phyloP scores from a whole-genome alignment of 148 eudicot genomes.

The Salicornia ramosissima region DNA sequence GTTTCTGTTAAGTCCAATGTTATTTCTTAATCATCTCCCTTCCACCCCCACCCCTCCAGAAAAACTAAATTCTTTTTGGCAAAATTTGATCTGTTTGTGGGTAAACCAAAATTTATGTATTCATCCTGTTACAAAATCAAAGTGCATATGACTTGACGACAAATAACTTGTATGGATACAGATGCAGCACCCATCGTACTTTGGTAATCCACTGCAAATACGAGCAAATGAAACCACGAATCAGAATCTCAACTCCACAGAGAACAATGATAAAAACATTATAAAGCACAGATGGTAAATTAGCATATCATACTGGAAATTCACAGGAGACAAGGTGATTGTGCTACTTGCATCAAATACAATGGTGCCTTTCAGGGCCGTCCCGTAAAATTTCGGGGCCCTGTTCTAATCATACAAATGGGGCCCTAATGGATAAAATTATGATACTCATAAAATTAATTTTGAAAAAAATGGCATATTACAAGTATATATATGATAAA shows the following conservation, averaged over 20 bases:
- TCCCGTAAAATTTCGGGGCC: too few species aligned
- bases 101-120: neutral
- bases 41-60: neutral
- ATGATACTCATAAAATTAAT: too few species aligned
- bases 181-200: conserved; percentile 95
- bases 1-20: conserved; percentile 41
- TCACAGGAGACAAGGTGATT: conserved; percentile 82
- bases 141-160: neutral
- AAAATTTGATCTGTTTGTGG: neutral
- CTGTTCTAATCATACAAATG: too few species aligned
- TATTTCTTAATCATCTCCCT: conserved; percentile 2
- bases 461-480: too few species aligned
- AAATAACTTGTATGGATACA: conserved; percentile 58
- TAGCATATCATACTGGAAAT: conserved; percentile 79
- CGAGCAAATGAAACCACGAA: conserved; percentile 27
- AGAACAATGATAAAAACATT: conserved; percentile 15
- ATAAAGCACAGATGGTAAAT: neutral
- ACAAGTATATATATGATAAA: too few species aligned
- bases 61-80: neutral
- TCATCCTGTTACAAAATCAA: neutral
- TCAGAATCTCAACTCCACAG: conserved; percentile 14
- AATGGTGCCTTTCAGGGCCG: conserved; percentile 86
- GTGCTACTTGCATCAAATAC: conserved; percentile 85
- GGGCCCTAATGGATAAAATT: too few species aligned
- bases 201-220: conserved; percentile 72